Evolutionary conservation across 139 green algal species (phyloP), one percentile per base, ranked within the genome.

Genomic region (Dunaliella primolecta): DNA sequence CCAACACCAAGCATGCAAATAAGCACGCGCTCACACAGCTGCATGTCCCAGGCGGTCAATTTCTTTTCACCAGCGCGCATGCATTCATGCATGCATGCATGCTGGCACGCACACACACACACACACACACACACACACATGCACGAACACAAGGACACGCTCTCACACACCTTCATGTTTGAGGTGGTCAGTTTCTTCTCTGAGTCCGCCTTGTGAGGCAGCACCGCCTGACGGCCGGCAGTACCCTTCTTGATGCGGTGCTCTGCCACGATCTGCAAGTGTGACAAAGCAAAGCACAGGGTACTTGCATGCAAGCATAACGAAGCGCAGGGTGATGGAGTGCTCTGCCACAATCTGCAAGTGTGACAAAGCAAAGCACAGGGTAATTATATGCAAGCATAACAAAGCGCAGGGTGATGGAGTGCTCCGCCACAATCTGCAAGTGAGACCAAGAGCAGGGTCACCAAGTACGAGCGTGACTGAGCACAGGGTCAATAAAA

Each of bases 171-270:
- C 84, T 88, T 81, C 85, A 96, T 93, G 36, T 82, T 86, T 0
- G 20, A 76, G 1, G 88, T 56, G 23, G 88, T 88, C 76, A 81
- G 81, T 20, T 78, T 87, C 36, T 83, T 78, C 37, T 78, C 77
- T 70, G 78, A 84, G 23, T 84, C 83, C 80, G 88, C 84, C 36
- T 90, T 93, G 57, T 89, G 87, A 25, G 96, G 93, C 90, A 98
- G 76, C 20, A 94, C 77, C n/a, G 94, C 75, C 83, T 92, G 82
- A 89, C 95, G 96, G 81, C 93, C 92, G 25, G 89, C 90, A 3
- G 85, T 83, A 34, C 82, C 84, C 91, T 96, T 96, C 83, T 96
- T 96, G 11, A 90, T 85, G 2, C 94, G 89, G 89, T 98, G 95
- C 30, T 90, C 88, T 33, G 87, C 75, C n/a, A 96, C 85, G 7